Base-by-base conservation (phyloP, 108 stramenopile genomes). In the Cyclotella sp. region DNA sequence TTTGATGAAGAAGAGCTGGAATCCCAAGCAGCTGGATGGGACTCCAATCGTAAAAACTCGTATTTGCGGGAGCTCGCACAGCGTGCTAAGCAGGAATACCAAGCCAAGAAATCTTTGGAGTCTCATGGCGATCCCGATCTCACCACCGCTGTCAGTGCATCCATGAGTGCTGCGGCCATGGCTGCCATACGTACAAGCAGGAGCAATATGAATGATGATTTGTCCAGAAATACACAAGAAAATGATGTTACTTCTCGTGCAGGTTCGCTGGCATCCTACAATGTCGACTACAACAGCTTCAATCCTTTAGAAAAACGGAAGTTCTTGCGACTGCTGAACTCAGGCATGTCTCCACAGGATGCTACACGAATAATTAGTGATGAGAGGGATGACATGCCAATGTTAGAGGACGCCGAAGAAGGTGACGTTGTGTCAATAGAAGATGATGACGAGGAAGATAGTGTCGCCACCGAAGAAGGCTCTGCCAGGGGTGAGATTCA, bases 251-350 rank as follows among this genome's bases (percentile, higher is more conserved):
- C 9, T 43, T 47, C 54, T 10, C 21, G 13, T 22, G 0, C 44
- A 26, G 71, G 27, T 16, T 46, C 45, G 15, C 59, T 72, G 58
- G 10, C 69, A 41, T 28, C 42, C 3, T 75, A 78, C 34, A 70
- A 73, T 43, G 77, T 69, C 14, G 86, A 87, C 40, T 94, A 94
- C 75, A 77, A 73, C 53, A 85, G 61, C 51, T 90, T 92, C 62
- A 86, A 49, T 66, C 77, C 85, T 8, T 40, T 81, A 21, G 91
- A 94, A 61, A 94, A 94, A 67, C 81, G 91, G 7, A 86, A 88
- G 63, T 94, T 94, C 57, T 72, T 94, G 64, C 84, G 85, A 27
- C 77, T 92, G 28, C 80, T 94, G 57, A 92, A 90, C 70, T 72
- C 63, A 7, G 91, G 91, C 18, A 73, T 88, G 68, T 59, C 88